Base-by-base conservation (phyloP, 192 early-diverging fungal genomes). In the Umbelopsis sp. region DNA sequence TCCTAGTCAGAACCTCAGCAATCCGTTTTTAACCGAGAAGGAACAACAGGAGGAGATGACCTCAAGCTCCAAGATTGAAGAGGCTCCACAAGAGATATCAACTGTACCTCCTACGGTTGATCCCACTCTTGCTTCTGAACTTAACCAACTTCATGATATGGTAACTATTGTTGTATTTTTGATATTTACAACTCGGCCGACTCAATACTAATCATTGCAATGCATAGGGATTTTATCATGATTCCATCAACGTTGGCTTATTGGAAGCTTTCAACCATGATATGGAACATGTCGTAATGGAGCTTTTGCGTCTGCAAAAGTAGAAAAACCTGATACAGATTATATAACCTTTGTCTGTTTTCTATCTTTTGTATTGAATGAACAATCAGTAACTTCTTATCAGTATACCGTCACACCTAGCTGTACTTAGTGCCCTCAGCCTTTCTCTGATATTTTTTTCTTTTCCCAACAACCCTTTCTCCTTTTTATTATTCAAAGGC, bases 141-240 rank as follows among this genome's bases (percentile, higher is more conserved):
- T 87, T 4, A 51, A 79, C 17, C 50, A 34, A 1, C 52, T 80
- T 25, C 51, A 65, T 38, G 70, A 71, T 51, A 62, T 76, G 45
- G 51, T 80, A 62, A 62, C n/a, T n/a, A n/a, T n/a, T n/a, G n/a
- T n/a, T n/a, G n/a, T n/a, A n/a, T n/a, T n/a, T n/a, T n/a, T n/a
- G n/a, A n/a, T n/a, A n/a, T n/a, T n/a, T n/a, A n/a, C n/a, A n/a
- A n/a, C n/a, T n/a, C n/a, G n/a, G n/a, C n/a, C n/a, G n/a, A n/a
- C n/a, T n/a, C n/a, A n/a, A n/a, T 17, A 49, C 16, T 49, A 20
- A 62, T 20, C 16, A 29, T 16, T 32, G 11, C 31, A 11, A 8
- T 36, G 26, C 17, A n/a, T 36, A 62, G 56, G 56, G 56, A 62
- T 62, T 62, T 7, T 62, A 62, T n/a, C 56, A 62, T 6, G 56